A percentile compares a stretch with the other conserved stretches of the same genome.
Conservation (phyloP, 441 rosid species). For the Euphorbia corollata region DNA sequence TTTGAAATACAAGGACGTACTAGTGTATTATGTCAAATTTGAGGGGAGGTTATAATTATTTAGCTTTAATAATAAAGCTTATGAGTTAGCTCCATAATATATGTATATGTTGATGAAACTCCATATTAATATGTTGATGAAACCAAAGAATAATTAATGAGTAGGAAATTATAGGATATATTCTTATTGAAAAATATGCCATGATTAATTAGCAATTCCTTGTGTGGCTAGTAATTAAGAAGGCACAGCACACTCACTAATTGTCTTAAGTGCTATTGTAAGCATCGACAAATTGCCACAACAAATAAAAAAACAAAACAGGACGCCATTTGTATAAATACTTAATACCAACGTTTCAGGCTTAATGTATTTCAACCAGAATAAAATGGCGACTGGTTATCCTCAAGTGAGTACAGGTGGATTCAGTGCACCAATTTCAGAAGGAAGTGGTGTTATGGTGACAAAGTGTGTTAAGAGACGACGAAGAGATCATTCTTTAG, state of each 20-base stretch:
- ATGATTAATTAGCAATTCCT: neutral
- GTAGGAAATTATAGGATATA: slow-evolving; percentile 3
- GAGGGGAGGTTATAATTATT: too few species aligned
- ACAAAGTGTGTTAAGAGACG: slow-evolving; percentile 29
- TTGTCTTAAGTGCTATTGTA: slow-evolving; percentile 23
- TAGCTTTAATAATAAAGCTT: too few species aligned
- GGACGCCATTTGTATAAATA: neutral
- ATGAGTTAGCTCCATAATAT: too few species aligned
- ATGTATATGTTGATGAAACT: too few species aligned
- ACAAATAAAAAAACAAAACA: neutral
- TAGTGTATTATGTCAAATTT: too few species aligned
- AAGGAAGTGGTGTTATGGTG: slow-evolving; percentile 14
- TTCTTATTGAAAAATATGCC: neutral
- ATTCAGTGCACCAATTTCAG: slow-evolving; percentile 11
- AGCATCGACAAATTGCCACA: slow-evolving; percentile 24
- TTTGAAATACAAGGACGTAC: too few species aligned
- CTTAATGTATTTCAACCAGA: neutral
- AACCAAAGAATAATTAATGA: slow-evolving; percentile 11
- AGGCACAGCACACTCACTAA: neutral
- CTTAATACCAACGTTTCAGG: neutral
- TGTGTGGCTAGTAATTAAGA: neutral
- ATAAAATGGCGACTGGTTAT: slow-evolving; percentile 18
- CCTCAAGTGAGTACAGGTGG: slow-evolving; percentile 15
- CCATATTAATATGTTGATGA: slow-evolving; percentile 6
- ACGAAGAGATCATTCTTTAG: slow-evolving; percentile 23